Percentiles rank a stretch among this genome's conserved stretches.
Evolutionary conservation across 1,139 yeast genomes (phyloP).

Genomic region (Torulaspora pretoriensis): DNA sequence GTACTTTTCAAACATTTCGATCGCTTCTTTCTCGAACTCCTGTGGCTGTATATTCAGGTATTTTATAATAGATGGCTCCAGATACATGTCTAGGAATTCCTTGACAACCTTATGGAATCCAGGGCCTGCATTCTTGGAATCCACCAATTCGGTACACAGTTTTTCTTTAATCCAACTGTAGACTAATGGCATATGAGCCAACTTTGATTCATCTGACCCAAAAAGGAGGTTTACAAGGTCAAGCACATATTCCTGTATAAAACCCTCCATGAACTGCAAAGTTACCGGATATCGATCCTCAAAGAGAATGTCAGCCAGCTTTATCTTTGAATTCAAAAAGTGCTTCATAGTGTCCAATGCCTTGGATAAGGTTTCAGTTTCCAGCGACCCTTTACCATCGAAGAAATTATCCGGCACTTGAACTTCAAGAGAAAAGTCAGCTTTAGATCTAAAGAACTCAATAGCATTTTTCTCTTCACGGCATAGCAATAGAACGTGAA

Average conservation of each 20-base stretch:
- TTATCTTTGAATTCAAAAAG: conserved; percentile 35
- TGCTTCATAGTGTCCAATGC: conserved; percentile 19
- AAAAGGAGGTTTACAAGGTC: conserved; percentile 27
- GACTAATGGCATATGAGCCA: conserved; percentile 31
- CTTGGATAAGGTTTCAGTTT: conserved; percentile 28
- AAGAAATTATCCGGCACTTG: conserved; percentile 34
- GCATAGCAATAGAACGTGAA: conserved; percentile 39
- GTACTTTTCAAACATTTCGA: conserved; percentile 37
- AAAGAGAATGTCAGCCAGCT: conserved; percentile 37
- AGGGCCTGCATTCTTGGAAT: conserved; percentile 36
- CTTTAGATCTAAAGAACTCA: conserved; percentile 46
- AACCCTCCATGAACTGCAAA: conserved; percentile 39
- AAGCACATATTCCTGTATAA: conserved; percentile 51
- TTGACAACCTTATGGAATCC: conserved; percentile 29
- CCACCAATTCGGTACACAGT: conserved; percentile 29
- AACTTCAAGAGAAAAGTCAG: conserved; percentile 39
- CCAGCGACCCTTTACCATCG: conserved; percentile 33
- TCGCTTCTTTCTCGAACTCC: conserved; percentile 35
- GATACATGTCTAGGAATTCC: conserved; percentile 36
- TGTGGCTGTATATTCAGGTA: conserved; percentile 42
- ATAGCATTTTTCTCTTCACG: conserved; percentile 44
- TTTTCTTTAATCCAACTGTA: conserved; percentile 27
- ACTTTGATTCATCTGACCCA: conserved; percentile 18
- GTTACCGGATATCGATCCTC: conserved; percentile 37
- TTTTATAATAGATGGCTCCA: conserved; percentile 39